Evolutionary conservation across 176 grass and related monocot species (phyloP), one percentile per base, ranked within the genome.

Genomic region (Paspalum notatum): DNA sequence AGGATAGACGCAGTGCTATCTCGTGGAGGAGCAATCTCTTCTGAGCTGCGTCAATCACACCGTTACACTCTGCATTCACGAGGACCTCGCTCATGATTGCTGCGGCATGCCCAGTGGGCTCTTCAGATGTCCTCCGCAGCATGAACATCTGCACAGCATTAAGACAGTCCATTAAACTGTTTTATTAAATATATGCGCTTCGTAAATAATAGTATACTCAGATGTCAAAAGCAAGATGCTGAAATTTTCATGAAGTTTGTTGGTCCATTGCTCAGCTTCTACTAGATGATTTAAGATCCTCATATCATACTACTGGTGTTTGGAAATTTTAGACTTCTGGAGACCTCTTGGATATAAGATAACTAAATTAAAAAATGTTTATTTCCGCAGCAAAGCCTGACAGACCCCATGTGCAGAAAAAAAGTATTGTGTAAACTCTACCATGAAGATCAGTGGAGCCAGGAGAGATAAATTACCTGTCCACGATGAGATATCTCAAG

Each of bases 31-130:
- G 88, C 52, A 86, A 78, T 76, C 83, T 90, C 79, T 94, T 93
- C 81, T 97, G 91, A 46, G 89, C 82, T 74, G 91, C 87, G 75
- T 94, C 91, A 25, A 97, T 97, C 66, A 94, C 83, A 58, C 94
- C 94, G 75, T 89, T 93, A 82, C 87, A 94, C 70, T 94, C 87
- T 3, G 94, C 94, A 57, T 97, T 97, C 55, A 97, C 64, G 2
- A 97, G 91, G 48, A 97, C 91, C 55, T 97, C 89, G 20, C 89
- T 94, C 89, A 97, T 90, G 47, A 94, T 85, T 67, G 91, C 91
- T 4, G 94, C 89, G 1, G 94, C 89, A 91, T 97, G 94, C n/a
- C 85, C 89, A 7, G 76, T 94, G 45, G 92, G 92, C 39, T 92
- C 85, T 77, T 96, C 91, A 11, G 92, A 92, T 66, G 88, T 82